Evolutionary conservation across 441 rosid genomes (phyloP).

Genomic region (Arabidopsis lyrata): DNA sequence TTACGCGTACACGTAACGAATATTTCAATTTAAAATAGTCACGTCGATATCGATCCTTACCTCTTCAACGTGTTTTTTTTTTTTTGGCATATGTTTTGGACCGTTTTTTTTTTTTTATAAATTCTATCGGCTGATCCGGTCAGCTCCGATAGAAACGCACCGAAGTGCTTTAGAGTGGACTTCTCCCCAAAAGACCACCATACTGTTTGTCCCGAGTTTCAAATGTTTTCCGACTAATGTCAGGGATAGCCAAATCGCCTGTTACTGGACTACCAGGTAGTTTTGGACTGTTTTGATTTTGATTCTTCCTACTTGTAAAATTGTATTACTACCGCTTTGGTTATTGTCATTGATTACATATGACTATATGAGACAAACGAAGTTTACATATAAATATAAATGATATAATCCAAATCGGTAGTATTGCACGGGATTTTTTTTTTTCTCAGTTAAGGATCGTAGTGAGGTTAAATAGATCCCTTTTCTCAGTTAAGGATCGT

Average conservation of each 20-base stretch:
- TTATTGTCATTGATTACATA: slow-evolving; percentile 1
- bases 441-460: too few relatives aligned
- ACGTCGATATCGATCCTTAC: neutral
- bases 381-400: neutral
- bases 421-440: neutral
- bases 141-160: too few relatives aligned
- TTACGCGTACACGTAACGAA: slow-evolving; percentile 14
- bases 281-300: neutral
- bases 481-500: too few relatives aligned
- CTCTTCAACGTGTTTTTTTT: slow-evolving; percentile 11
- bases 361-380: neutral
- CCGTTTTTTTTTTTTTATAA: too few relatives aligned
- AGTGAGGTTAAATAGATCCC: too few relatives aligned
- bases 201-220: too few relatives aligned
- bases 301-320: slow-evolving; percentile 14
- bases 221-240: too few relatives aligned
- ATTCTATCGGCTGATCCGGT: too few relatives aligned
- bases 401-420: neutral
- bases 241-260: too few relatives aligned
- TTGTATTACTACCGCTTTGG: slow-evolving; percentile 5
- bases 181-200: too few relatives aligned
- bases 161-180: too few relatives aligned
- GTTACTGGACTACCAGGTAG: too few relatives aligned
- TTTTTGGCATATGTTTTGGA: slow-evolving; percentile 11
- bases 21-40: neutral